These are phyloP conservation scores for Kernera saxatilis DNA, from an alignment of 345 rosid genomes.

Conservation along the genomic window DNA sequence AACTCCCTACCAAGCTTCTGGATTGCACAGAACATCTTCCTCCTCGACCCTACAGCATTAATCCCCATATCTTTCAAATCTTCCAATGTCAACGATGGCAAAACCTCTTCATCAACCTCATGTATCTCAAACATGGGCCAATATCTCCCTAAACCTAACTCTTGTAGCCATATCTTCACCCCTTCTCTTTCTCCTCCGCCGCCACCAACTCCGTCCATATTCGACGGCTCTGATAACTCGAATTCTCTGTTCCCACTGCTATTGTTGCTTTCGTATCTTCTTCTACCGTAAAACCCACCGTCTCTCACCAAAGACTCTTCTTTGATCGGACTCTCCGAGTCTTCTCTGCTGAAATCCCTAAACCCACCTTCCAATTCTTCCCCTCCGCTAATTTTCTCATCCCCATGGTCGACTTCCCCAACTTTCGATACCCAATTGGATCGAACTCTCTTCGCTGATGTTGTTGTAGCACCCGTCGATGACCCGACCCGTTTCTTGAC, in stretches of 20 bases:
- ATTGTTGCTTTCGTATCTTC: conserved; percentile 9
- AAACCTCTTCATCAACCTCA: conserved; percentile 84
- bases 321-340: conserved; percentile 62
- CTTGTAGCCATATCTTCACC: conserved; percentile 22
- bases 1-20: conserved; percentile 81
- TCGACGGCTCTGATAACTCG: conserved; percentile 7
- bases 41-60: conserved; percentile 78
- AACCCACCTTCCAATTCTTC: conserved; percentile 51
- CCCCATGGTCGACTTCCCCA: conserved; percentile 35
- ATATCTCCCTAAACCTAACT: conserved; percentile 68
- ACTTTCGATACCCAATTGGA: conserved; percentile 49
- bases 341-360: conserved; percentile 52
- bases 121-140: conserved; percentile 76
- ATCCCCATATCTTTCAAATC: conserved; percentile 94
- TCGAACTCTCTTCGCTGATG: conserved; percentile 38
- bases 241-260: conserved; percentile 24
- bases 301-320: conserved; percentile 46
- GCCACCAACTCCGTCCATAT: conserved; percentile 21
- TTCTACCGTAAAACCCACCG: conserved; percentile 17
- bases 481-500: conserved; percentile 38
- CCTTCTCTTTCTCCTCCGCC: conserved; percentile 32
- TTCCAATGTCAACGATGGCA: conserved; percentile 81
- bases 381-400: conserved; percentile 41
- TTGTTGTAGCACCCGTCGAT: neutral
- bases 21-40: conserved; percentile 74